Evolutionary conservation across 139 green algal genomes (phyloP).

Genomic region (Picochlorum sp.): DNA sequence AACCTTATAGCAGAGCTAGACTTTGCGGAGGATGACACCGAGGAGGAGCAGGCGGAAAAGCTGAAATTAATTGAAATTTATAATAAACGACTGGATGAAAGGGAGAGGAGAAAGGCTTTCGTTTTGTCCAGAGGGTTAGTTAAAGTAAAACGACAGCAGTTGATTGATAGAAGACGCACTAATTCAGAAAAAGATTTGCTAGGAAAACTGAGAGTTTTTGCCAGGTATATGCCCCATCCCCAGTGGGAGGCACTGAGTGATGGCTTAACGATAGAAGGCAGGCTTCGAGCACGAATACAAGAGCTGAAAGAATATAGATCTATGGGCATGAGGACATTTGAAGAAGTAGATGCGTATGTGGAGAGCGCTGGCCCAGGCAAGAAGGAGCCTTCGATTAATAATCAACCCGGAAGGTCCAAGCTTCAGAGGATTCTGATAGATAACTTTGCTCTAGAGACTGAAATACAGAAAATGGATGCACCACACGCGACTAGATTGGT

Average conservation of each 20-base stretch:
- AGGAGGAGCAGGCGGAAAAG: slow-evolving; percentile 3
- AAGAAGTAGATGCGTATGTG: slow-evolving; percentile 58
- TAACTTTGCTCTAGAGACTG: slow-evolving; percentile 3
- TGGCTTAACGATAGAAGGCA: slow-evolving; percentile 60
- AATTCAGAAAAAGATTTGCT: slow-evolving; percentile 59
- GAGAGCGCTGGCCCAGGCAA: slow-evolving; percentile 7
- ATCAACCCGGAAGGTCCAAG: background rate
- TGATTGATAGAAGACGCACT: slow-evolving; percentile 48
- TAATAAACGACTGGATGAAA: slow-evolving; percentile 62
- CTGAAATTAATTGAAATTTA: slow-evolving; percentile 64
- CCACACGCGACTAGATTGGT: background rate
- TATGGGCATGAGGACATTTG: slow-evolving; percentile 60
- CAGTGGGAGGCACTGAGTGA: slow-evolving; percentile 76
- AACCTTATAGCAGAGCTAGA: slow-evolving; percentile 54
- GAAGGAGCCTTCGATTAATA: slow-evolving; percentile 7
- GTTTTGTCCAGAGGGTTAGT: slow-evolving; percentile 62
- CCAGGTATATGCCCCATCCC: slow-evolving; percentile 52
- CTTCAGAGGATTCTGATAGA: slow-evolving; percentile 13
- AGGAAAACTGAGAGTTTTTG: slow-evolving; percentile 68
- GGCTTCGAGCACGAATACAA: slow-evolving; percentile 69
- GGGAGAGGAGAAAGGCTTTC: slow-evolving; percentile 57
- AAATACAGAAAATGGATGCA: background rate
- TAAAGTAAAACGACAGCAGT: slow-evolving; percentile 50
- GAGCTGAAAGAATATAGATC: slow-evolving; percentile 71
- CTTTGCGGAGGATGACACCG: slow-evolving; percentile 22